Conservation (phyloP, 129 eudicot genomes). For the Smallanthus sonchifolius region DNA sequence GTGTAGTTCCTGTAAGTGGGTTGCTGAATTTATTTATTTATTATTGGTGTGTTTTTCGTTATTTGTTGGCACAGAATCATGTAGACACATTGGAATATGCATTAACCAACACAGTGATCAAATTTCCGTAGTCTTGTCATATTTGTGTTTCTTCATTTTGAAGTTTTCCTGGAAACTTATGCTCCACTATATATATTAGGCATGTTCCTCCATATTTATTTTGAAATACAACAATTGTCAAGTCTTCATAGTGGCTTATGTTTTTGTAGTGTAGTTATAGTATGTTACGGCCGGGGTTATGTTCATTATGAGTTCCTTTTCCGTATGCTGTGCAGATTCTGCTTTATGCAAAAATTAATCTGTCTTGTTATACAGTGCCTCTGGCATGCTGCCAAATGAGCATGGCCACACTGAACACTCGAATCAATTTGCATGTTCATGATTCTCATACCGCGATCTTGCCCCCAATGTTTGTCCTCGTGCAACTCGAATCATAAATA, state of each 20-base stretch:
- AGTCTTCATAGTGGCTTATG: not conserved
- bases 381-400: too few species aligned
- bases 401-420: too few species aligned
- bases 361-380: not conserved
- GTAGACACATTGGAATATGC: not conserved
- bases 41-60: not conserved
- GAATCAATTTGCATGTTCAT: too few species aligned
- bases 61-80: not conserved
- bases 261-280: not conserved
- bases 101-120: not conserved
- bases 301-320: not conserved
- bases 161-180: not conserved
- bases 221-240: not conserved
- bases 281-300: not conserved
- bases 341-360: not conserved
- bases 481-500: too few species aligned
- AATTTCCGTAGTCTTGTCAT: too few species aligned
- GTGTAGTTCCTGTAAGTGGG: not conserved
- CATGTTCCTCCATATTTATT: not conserved
- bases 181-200: not conserved
- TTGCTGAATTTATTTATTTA: not conserved
- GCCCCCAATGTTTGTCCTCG: too few species aligned
- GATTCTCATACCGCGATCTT: too few species aligned
- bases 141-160: not conserved
- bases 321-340: not conserved